These are phyloP conservation scores for Talinum fruticosum DNA, from an alignment of 148 eudicot genomes.

Conservation along the genomic window DNA sequence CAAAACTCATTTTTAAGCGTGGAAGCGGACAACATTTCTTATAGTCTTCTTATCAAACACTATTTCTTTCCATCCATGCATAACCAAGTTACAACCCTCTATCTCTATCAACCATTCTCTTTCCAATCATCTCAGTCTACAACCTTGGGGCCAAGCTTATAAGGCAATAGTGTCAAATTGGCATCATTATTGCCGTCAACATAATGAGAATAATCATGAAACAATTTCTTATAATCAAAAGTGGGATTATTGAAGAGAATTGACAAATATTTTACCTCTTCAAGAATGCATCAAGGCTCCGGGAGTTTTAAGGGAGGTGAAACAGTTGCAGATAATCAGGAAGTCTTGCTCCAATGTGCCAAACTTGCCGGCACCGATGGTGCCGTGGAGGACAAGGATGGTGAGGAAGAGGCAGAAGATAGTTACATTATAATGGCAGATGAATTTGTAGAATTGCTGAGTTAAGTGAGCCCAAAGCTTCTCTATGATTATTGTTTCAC, in stretches of 20 bases:
- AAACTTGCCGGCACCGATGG: conserved; percentile 42
- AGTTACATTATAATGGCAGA: conserved; percentile 32
- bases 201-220: neutral
- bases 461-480: conserved; percentile 27
- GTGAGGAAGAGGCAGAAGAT: conserved; percentile 33
- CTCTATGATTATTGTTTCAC: conserved; percentile 21
- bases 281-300: conserved; percentile 20
- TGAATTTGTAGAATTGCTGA: conserved; percentile 22
- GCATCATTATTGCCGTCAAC: neutral
- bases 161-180: neutral
- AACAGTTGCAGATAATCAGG: conserved; percentile 22
- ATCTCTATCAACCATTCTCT: conserved; percentile 18
- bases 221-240: conserved; percentile 18
- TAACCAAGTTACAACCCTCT: conserved; percentile 40
- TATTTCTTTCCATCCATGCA: conserved; percentile 57
- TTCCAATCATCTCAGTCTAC: conserved; percentile 24
- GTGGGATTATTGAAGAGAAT: conserved; percentile 9
- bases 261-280: conserved; percentile 20
- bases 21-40: no score
- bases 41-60: conserved; percentile 48
- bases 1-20: no score
- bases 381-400: conserved; percentile 35
- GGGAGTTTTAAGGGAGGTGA: conserved; percentile 19
- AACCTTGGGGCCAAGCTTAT: neutral
- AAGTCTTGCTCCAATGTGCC: conserved; percentile 38